Evolutionary conservation across 352 stramenopile species (phyloP).

Genomic region (Phytopythium sindhum): DNA sequence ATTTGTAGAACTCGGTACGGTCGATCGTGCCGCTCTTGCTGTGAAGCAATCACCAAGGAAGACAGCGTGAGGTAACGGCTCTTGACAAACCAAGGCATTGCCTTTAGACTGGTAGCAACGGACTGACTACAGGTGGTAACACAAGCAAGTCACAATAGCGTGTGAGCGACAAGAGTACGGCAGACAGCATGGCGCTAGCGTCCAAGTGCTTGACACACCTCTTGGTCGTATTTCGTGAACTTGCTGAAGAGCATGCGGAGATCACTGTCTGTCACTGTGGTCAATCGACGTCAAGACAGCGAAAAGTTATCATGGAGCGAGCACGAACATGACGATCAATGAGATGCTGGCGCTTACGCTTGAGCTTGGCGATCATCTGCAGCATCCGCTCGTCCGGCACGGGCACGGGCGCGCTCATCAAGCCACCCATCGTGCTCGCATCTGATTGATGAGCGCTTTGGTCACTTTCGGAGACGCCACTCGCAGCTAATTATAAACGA

Average conservation of each 20-base stretch:
- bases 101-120: neutral
- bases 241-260: slow-evolving; percentile 44
- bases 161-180: neutral
- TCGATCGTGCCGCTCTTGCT: slow-evolving; percentile 74
- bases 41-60: neutral
- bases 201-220: slow-evolving; percentile 28
- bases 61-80: neutral
- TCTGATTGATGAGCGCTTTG: neutral
- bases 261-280: slow-evolving; percentile 56
- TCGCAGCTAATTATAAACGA: slow-evolving; percentile 16
- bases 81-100: neutral
- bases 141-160: neutral
- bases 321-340: neutral
- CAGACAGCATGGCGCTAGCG: neutral
- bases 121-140: neutral
- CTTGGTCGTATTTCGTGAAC: slow-evolving; percentile 65
- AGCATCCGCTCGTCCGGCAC: slow-evolving; percentile 65
- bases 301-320: neutral
- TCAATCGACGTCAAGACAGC: neutral
- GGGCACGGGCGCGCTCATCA: slow-evolving; percentile 46
- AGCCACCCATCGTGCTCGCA: slow-evolving; percentile 32
- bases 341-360: slow-evolving; percentile 23
- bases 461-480: neutral
- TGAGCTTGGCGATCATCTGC: slow-evolving; percentile 66
- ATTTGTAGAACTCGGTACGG: slow-evolving; percentile 63